These are phyloP conservation scores for Cystofilobasidium macerans DNA, from an alignment of 768 basidiomycete species.

Conservation along the genomic window DNA sequence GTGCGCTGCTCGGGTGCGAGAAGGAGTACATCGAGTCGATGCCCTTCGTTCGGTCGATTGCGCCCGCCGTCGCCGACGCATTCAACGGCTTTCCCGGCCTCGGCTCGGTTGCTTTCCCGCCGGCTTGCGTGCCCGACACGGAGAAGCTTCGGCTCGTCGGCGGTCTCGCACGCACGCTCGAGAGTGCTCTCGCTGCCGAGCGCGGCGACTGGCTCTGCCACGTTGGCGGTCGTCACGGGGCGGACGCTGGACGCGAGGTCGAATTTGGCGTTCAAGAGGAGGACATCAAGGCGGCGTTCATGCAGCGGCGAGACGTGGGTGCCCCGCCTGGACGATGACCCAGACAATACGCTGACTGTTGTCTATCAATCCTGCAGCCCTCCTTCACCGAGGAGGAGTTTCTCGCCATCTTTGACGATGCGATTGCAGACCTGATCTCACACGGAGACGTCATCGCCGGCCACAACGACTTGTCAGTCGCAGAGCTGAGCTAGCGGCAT, in stretches of 20 bases:
- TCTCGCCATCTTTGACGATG: slow-evolving; percentile 59
- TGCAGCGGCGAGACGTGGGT: slow-evolving; percentile 26
- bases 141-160: slow-evolving; percentile 47
- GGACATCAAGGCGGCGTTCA: slow-evolving; percentile 43
- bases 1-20: slow-evolving; percentile 35
- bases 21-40: slow-evolving; percentile 36
- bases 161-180: slow-evolving; percentile 59
- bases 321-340: too few species aligned
- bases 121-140: slow-evolving; percentile 40
- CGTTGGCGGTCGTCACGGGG: slow-evolving; percentile 43
- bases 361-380: slow-evolving; percentile 2
- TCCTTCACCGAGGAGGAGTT: slow-evolving; percentile 21
- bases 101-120: slow-evolving; percentile 35
- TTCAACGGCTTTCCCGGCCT: slow-evolving; percentile 33
- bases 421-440: slow-evolving; percentile 61
- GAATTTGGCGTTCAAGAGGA: slow-evolving; percentile 63
- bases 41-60: slow-evolving; percentile 20
- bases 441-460: slow-evolving; percentile 63
- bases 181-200: slow-evolving; percentile 52
- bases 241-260: slow-evolving; percentile 52
- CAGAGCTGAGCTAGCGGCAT: too few species aligned
- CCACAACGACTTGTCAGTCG: slow-evolving; percentile 56
- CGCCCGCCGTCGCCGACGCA: slow-evolving; percentile 25
- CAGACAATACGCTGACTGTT: slow-evolving; percentile 19
- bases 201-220: slow-evolving; percentile 55